Percentiles rank a stretch among this genome's conserved stretches.
These are phyloP conservation scores for Pseudopithomyces chartarum DNA, from an alignment of 2,329 filamentous ascomycete genomes.

Conservation along the genomic window DNA sequence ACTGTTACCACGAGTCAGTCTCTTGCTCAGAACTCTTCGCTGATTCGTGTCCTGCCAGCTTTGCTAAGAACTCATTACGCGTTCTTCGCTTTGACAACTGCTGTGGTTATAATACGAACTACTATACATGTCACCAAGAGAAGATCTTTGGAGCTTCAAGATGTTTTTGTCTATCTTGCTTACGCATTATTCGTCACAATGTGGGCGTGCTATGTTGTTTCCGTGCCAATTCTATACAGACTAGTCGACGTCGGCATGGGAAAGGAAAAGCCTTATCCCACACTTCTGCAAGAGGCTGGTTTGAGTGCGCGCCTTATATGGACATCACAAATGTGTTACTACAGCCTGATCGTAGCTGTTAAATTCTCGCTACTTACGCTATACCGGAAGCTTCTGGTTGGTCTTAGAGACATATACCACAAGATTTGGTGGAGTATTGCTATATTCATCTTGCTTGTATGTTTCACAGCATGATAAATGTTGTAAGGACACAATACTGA, in stretches of 20 bases:
- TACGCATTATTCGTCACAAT: conserved; percentile 32
- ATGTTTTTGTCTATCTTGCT: conserved; percentile 30
- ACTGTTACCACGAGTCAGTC: neutral
- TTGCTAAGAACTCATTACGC: conserved; percentile 15
- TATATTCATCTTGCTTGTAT: conserved; percentile 41
- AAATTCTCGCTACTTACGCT: conserved; percentile 49
- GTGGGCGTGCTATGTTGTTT: conserved; percentile 38
- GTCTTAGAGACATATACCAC: conserved; percentile 35
- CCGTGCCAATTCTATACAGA: conserved; percentile 38
- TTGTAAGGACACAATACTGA: conserved; percentile 25
- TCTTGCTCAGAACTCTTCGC: neutral
- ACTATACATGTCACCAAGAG: conserved; percentile 14
- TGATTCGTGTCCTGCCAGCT: neutral
- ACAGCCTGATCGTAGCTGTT: conserved; percentile 48
- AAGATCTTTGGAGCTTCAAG: conserved; percentile 16
- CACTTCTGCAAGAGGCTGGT: conserved; percentile 35
- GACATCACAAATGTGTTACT: conserved; percentile 45
- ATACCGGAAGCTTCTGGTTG: conserved; percentile 45
- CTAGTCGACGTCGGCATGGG: conserved; percentile 30
- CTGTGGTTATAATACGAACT: conserved; percentile 14
- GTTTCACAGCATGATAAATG: conserved; percentile 19
- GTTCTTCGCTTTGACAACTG: conserved; percentile 21
- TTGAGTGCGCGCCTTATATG: conserved; percentile 47
- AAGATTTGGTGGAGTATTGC: conserved; percentile 46
- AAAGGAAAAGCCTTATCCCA: conserved; percentile 30